A percentile compares a stretch with the other conserved stretches of the same genome.
Conservation (phyloP, 257 asterid genomes). For the Gynochthodes officinalis region DNA sequence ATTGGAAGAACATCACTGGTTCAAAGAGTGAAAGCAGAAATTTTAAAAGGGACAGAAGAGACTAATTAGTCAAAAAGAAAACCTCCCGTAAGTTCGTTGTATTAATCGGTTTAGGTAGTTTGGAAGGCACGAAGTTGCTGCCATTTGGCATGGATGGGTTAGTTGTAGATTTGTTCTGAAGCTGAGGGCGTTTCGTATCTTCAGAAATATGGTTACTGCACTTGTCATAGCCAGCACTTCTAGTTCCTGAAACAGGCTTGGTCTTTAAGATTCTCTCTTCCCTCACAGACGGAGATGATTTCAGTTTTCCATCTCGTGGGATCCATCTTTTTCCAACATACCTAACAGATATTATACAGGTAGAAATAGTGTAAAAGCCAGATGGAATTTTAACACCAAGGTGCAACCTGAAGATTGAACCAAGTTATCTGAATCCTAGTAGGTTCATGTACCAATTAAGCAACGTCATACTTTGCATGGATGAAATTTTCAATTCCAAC, state of each 20-base stretch:
- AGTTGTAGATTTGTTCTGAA: slow-evolving; percentile 5
- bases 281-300: slow-evolving; percentile 14
- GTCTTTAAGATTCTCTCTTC: slow-evolving; percentile 12
- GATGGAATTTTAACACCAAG: not conserved
- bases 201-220: not conserved
- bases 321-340: slow-evolving; percentile 44
- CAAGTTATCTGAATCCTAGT: slow-evolving; percentile 10
- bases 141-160: slow-evolving; percentile 5
- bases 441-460: slow-evolving; percentile 19
- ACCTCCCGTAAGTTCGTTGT: not conserved
- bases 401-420: slow-evolving; percentile 13
- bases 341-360: slow-evolving; percentile 23
- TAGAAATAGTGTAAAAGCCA: slow-evolving; percentile 1
- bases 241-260: slow-evolving; percentile 8
- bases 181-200: slow-evolving; percentile 21
- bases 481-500: slow-evolving; percentile 45
- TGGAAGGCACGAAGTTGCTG: slow-evolving; percentile 1
- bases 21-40: not conserved
- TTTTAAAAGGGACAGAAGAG: not conserved
- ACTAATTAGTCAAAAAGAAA: slow-evolving; percentile 1
- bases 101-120: slow-evolving; percentile 20
- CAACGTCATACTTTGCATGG: slow-evolving; percentile 40
- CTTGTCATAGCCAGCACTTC: slow-evolving; percentile 8
- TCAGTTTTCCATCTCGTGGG: slow-evolving; percentile 19
- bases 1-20: not conserved